These are phyloP conservation scores for Limonomyces culmigenus DNA, from an alignment of 1,284 basidiomycete genomes.

Conservation along the genomic window DNA sequence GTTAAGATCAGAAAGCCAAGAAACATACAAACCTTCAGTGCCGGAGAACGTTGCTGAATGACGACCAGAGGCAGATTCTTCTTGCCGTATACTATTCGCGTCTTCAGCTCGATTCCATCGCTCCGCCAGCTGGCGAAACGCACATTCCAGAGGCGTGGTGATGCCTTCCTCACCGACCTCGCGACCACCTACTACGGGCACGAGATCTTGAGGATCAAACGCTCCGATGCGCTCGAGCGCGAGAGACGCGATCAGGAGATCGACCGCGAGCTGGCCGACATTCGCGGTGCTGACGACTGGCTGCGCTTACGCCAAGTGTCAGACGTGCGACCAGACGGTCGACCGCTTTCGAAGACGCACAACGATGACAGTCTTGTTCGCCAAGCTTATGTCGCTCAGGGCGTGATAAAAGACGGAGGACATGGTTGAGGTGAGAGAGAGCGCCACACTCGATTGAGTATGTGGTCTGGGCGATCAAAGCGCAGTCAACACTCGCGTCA, in stretches of 20 bases:
- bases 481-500: no score
- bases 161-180: slow-evolving; percentile 41
- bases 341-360: no score
- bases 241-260: slow-evolving; percentile 54
- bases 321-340: no score
- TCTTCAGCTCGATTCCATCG: not conserved
- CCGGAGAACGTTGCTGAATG: slow-evolving; percentile 64
- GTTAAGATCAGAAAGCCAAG: slow-evolving; percentile 1
- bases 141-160: slow-evolving; percentile 61
- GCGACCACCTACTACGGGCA: slow-evolving; percentile 50
- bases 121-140: slow-evolving; percentile 10
- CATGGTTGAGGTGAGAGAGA: no score
- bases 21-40: slow-evolving; percentile 36
- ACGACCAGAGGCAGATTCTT: slow-evolving; percentile 30
- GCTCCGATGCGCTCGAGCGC: slow-evolving; percentile 40
- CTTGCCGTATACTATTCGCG: slow-evolving; percentile 43
- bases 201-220: slow-evolving; percentile 40
- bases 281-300: slow-evolving; percentile 70
- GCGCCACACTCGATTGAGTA: no score
- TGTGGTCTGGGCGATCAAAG: no score
- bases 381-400: no score
- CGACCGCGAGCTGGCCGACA: slow-evolving; percentile 58
- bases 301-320: no score
- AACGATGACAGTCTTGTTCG: no score
- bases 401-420: no score